Evolutionary conservation across 345 rosid species (phyloP).

Genomic region (Pistacia atlantica): DNA sequence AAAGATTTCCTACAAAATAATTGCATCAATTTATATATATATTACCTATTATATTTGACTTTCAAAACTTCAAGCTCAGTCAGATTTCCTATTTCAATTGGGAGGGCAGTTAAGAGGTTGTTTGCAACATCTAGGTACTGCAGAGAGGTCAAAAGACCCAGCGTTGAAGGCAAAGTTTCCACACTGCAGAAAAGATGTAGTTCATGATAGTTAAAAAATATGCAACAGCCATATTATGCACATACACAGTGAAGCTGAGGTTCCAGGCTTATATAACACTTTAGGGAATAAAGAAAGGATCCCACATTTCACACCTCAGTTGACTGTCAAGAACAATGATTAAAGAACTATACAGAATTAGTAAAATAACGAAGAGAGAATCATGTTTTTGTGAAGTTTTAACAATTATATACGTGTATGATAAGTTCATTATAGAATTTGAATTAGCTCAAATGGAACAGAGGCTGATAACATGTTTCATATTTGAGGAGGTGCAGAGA

Average conservation of each 20-base stretch:
- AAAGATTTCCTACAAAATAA: not conserved
- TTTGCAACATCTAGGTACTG: constrained; percentile 64
- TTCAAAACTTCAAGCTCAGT: constrained; percentile 74
- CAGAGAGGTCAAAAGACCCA: constrained; percentile 62
- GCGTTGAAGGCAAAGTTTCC: constrained; percentile 54
- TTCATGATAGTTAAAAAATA: not conserved
- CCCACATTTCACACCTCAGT: not conserved
- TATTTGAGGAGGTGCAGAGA: too few relatives aligned
- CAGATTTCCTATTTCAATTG: constrained; percentile 64
- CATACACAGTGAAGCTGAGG: not conserved
- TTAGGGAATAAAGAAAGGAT: not conserved
- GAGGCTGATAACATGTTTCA: too few relatives aligned
- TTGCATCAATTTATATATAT: not conserved
- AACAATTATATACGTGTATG: too few relatives aligned
- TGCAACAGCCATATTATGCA: not conserved
- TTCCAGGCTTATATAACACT: not conserved
- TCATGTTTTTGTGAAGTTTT: too few relatives aligned
- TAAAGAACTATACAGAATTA: not conserved
- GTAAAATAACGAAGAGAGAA: not conserved
- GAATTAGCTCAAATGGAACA: too few relatives aligned
- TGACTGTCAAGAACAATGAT: not conserved
- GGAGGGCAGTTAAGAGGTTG: constrained; percentile 73
- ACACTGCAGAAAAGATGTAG: constrained; percentile 54
- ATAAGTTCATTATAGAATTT: too few relatives aligned
- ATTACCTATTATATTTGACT: constrained; percentile 75